Conservation (phyloP, 345 rosid species). For the Eucalyptus marginata region DNA sequence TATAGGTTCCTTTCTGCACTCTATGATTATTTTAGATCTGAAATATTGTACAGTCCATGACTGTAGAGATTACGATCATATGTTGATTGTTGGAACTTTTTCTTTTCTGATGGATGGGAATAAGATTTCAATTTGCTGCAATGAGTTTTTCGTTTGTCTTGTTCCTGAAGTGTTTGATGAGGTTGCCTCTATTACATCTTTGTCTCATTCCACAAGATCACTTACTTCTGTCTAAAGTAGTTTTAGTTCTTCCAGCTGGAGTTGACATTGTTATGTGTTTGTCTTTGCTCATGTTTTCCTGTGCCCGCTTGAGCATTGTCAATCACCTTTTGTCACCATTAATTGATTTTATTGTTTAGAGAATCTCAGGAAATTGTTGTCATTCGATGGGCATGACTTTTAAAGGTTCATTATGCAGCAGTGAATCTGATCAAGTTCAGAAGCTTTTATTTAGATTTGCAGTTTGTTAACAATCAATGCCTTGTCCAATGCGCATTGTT, state of each 20-base stretch:
- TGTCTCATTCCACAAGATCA: not conserved
- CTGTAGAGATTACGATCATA: not conserved
- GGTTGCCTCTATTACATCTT: not conserved
- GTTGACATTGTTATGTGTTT: not conserved
- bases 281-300: not conserved
- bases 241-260: not conserved
- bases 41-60: not conserved
- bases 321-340: not conserved
- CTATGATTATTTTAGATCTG: not conserved
- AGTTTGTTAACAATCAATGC: not conserved
- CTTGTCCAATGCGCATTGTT: not conserved
- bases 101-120: not conserved
- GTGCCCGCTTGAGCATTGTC: not conserved
- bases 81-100: not conserved
- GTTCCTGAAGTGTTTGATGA: not conserved
- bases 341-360: not conserved
- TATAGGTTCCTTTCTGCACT: not conserved
- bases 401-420: not conserved
- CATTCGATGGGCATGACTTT: not conserved
- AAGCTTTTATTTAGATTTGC: not conserved
- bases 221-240: not conserved
- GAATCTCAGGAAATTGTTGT: not conserved
- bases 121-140: not conserved
- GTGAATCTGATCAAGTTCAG: not conserved
- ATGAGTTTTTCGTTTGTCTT: not conserved